phyloP scores from a whole-genome alignment of 257 asterid species.

The Gardenia jasminoides region DNA sequence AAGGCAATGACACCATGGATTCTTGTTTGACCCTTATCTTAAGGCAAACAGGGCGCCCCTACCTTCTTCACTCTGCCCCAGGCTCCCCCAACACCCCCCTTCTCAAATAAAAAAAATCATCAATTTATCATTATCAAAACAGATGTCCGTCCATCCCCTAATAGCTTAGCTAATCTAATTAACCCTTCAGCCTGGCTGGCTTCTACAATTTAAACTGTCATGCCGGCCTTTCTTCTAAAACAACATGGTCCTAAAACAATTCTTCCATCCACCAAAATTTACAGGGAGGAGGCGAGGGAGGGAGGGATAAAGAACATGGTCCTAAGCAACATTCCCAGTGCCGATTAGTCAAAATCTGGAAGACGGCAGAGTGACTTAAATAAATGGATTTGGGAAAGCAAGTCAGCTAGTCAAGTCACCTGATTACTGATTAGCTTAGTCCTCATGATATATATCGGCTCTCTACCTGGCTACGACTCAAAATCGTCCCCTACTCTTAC shows the following conservation, averaged over 20 bases:
- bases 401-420: too few relatives aligned
- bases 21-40: slow-evolving; percentile 72
- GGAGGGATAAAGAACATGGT: too few relatives aligned
- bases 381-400: not conserved
- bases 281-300: too few relatives aligned
- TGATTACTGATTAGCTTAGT: too few relatives aligned
- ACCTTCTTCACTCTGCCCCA: not conserved
- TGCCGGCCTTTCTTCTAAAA: not conserved
- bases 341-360: not conserved
- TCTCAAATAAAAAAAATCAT: too few relatives aligned
- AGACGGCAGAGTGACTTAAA: too few relatives aligned
- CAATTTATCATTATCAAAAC: not conserved
- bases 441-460: too few relatives aligned
- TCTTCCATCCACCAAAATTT: too few relatives aligned
- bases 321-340: not conserved
- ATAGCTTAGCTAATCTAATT: not conserved
- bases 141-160: not conserved
- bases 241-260: too few relatives aligned
- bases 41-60: slow-evolving; percentile 42
- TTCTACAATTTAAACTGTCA: not conserved
- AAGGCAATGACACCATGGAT: slow-evolving; percentile 52
- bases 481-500: too few relatives aligned
- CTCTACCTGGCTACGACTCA: too few relatives aligned
- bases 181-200: not conserved
- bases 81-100: too few relatives aligned